Evolutionary conservation across 805 yeast species (phyloP), one percentile per base, ranked within the genome.

Genomic region (Candida verbasci): DNA sequence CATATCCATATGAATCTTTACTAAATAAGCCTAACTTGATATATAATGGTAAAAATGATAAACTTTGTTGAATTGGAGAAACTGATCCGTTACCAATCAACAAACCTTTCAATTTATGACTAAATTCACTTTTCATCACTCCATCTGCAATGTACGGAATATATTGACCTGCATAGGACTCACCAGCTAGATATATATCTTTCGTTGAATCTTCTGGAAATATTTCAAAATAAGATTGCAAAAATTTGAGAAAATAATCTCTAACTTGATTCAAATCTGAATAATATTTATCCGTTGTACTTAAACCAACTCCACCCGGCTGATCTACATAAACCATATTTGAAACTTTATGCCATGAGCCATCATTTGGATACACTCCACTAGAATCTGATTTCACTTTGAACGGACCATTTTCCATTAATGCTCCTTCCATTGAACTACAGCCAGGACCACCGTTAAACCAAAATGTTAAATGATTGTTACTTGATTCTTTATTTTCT

Each of bases 371-470:
- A 11, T 54, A 58, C n/a, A n/a, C n/a, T 7, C 86, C 70, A 35
- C 68, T 55, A 9, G 44, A 43, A 7, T 71, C 52, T 0, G 54
- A 47, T 46, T 65, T 61, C 14, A 87, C 72, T 36, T 95, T 68
- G 29, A 87, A 74, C 0, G 98, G 97, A 0, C 98, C 98, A 3
- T 80, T 64, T 56, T 93, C 98, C 77, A 89, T 76, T 44, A 93
- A 55, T 0, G 95, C 96, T 11, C 98, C 98, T 59, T 93, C 98
- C 93, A 91, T 79, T 0, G 97, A 88, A 1, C 96, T 88, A 57
- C 98, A 93, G 0, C 98, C 98, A 0, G 98, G 98, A 0, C 98
- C 98, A 27, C 98, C 98, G 56, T 93, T 93, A 15, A 93, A 70
- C 97, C 98, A 93, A 38, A 93, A 71, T 6, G 83, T 71, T 15